Evolutionary conservation across 1,284 basidiomycete genomes (phyloP), one percentile per base, ranked within the genome.

Genomic region (Ceratobasidium sp.): DNA sequence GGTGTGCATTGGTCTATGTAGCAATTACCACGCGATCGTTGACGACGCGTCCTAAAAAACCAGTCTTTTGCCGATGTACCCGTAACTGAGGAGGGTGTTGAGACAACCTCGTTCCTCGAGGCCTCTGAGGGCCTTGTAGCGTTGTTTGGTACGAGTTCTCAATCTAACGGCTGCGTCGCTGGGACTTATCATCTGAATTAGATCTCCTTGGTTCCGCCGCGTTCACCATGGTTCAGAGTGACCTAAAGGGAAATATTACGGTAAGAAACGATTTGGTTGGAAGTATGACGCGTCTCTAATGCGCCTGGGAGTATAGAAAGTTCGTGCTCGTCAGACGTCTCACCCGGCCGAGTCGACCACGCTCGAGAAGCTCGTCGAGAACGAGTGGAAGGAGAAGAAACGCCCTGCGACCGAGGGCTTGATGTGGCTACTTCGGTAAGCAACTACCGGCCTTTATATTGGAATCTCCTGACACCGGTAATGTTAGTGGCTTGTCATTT

Each of bases 1-100:
- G 83, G 96, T 93, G 81, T 80, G 88, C 81, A 14, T 7, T 16
- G 7, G 27, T 57, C n/a, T 16, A 48, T 35, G 20, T 18, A 6
- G 38, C 64, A 27, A 18, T 10, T 46, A 18, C 62, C 18, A 18
- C 23, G 52, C 16, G 41, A n/a, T 50, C 41, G 67, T 57, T 23
- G 68, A 75, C 23, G 52, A 33, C 23, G 70, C 59, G 70, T 64
- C 60, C 18, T n/a, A 23, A 38, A 54, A 54, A 54, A 54, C 30
- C 78, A 97, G 96, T 96, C 94, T 33, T 98, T 96, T 84, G 91
- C 91, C 82, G 94, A 98, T 85, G 97, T 99, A 44, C 90, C 93
- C 48, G 88, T 96, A 82, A 95, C 93, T 79, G 93, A 95, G 81
- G 89, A 88, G 80, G 97, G 97, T 81, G 91, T 99, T 84, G 92